phyloP scores from a whole-genome alignment of 192 early-diverging fungal genomes.

The Backusella circina region DNA sequence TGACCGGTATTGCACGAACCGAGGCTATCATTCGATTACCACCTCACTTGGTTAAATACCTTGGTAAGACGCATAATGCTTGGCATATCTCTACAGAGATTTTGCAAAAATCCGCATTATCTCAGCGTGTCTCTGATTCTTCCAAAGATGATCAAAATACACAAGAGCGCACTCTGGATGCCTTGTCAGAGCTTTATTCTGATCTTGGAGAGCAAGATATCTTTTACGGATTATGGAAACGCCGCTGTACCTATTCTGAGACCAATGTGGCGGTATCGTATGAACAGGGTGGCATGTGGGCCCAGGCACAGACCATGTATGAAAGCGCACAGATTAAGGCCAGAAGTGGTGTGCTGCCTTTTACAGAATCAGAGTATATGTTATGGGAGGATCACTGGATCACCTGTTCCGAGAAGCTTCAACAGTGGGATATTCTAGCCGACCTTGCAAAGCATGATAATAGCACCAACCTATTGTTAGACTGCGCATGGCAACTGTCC shows the following conservation, averaged over 20 bases:
- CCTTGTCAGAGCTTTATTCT: constrained; percentile 80
- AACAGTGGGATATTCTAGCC: constrained; percentile 96
- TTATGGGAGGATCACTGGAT: constrained; percentile 99
- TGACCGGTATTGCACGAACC: constrained; percentile 83
- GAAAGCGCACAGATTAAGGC: constrained; percentile 94
- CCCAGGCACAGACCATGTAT: constrained; percentile 84
- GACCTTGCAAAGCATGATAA: constrained; percentile 91
- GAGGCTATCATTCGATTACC: constrained; percentile 74
- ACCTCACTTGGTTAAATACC: constrained; percentile 90
- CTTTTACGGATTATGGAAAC: constrained; percentile 89
- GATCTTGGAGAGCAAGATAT: constrained; percentile 89
- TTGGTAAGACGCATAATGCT: constrained; percentile 88
- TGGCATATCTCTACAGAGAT: constrained; percentile 88
- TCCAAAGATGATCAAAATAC: constrained; percentile 85
- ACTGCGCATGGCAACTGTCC: constrained; percentile 92
- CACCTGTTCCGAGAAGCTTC: constrained; percentile 80
- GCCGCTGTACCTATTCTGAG: constrained; percentile 84
- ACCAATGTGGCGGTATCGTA: constrained; percentile 95
- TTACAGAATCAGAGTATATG: constrained; percentile 92
- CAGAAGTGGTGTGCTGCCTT: constrained; percentile 77
- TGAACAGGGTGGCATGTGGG: constrained; percentile 94
- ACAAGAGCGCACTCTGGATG: constrained; percentile 87
- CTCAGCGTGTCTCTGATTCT: constrained; percentile 37
- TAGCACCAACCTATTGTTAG: constrained; percentile 82
- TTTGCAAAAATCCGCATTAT: constrained; percentile 66